Conservation (phyloP, 2,329 filamentous ascomycete genomes). For the Monosporascus sp. region DNA sequence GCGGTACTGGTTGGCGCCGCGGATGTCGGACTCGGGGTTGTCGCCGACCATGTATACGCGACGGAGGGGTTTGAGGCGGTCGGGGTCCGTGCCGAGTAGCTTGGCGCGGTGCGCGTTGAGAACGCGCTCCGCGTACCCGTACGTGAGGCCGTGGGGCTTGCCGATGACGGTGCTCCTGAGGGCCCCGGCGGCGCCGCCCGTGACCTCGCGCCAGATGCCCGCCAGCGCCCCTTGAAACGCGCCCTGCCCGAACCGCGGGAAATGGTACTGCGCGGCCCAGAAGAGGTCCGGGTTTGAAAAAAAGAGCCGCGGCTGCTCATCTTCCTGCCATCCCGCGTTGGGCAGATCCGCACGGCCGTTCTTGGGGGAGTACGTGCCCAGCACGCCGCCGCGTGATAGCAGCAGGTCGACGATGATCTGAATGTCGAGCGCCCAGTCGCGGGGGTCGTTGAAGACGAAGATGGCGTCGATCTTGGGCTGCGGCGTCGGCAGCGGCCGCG, state of each 20-base stretch:
- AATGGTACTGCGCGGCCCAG: constrained; percentile 81
- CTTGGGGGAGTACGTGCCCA: constrained; percentile 72
- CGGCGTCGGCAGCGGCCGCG: constrained; percentile 51
- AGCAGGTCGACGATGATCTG: constrained; percentile 81
- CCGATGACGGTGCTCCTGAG: constrained; percentile 67
- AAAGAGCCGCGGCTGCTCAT: constrained; percentile 74
- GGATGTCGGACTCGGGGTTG: constrained; percentile 85
- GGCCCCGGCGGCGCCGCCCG: constrained; percentile 47
- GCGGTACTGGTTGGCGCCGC: constrained; percentile 72
- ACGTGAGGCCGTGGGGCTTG: constrained; percentile 75
- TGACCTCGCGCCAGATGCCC: constrained; percentile 73
- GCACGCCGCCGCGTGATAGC: constrained; percentile 68
- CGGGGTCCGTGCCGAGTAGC: constrained; percentile 31
- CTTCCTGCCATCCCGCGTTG: constrained; percentile 75
- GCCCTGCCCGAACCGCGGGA: constrained; percentile 85
- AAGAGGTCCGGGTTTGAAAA: constrained; percentile 88
- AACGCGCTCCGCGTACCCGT: constrained; percentile 75
- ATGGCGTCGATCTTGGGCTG: constrained; percentile 76
- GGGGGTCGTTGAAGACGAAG: constrained; percentile 90
- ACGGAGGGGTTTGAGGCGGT: constrained; percentile 43
- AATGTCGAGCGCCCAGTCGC: constrained; percentile 90
- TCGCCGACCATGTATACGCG: constrained; percentile 93
- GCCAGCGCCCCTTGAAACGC: constrained; percentile 79
- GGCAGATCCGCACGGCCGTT: constrained; percentile 62
- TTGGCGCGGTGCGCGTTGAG: constrained; percentile 56